Conservation (phyloP, 78 protist genomes). For the Anaeramoeba flamelloides region DNA sequence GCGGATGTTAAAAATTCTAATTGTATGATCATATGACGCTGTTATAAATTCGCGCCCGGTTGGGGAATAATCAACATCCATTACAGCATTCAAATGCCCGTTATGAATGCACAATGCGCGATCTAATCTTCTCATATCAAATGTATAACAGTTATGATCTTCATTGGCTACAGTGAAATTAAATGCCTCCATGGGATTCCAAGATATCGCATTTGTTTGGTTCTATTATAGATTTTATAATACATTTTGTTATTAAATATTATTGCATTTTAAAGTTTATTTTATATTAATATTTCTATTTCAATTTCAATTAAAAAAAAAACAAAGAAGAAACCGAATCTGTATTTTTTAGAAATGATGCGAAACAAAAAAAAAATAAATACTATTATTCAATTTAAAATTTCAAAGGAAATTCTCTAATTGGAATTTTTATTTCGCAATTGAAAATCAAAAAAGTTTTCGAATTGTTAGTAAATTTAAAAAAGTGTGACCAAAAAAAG, state of each 20-base stretch:
- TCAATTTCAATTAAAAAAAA: neutral
- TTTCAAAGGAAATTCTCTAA: neutral
- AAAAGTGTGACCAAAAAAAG: too few relatives aligned
- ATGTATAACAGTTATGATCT: slow-evolving; percentile 72
- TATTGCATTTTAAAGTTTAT: neutral
- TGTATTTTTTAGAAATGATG: neutral
- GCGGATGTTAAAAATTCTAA: slow-evolving; percentile 49
- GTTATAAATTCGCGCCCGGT: slow-evolving; percentile 76
- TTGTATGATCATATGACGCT: slow-evolving; percentile 67
- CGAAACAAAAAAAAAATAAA: neutral
- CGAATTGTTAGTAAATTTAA: too few relatives aligned
- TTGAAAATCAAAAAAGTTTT: too few relatives aligned
- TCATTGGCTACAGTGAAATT: slow-evolving; percentile 55
- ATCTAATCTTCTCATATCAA: slow-evolving; percentile 70
- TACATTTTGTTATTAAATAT: neutral
- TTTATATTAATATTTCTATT: neutral
- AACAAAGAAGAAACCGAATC: neutral
- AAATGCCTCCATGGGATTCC: slow-evolving; percentile 80
- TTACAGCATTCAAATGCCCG: slow-evolving; percentile 72
- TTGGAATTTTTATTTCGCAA: too few relatives aligned
- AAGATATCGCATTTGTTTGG: slow-evolving; percentile 24
- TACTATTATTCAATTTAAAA: neutral
- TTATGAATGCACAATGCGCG: slow-evolving; percentile 51
- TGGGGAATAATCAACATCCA: slow-evolving; percentile 76
- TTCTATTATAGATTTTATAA: neutral